These are phyloP conservation scores for Perkinsus marinus DNA, from an alignment of 169 alveolate species.

Conservation along the genomic window DNA sequence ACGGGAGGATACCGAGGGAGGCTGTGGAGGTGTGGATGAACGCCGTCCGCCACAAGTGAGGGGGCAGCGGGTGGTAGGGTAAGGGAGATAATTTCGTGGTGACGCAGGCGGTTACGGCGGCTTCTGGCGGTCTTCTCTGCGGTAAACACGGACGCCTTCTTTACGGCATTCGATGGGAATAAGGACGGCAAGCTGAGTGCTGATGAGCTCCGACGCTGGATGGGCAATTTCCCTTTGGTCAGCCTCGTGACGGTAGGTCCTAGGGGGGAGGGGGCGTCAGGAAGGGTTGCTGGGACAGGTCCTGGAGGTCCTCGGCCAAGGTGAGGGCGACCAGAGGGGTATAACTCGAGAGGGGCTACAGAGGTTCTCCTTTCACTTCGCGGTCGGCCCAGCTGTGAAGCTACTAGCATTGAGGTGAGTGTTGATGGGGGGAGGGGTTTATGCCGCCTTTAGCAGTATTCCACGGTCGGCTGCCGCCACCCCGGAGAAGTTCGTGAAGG, in stretches of 20 bases:
- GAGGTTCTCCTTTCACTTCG: not conserved
- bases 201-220: not conserved
- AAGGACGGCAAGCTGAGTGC: not conserved
- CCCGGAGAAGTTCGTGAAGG: not conserved
- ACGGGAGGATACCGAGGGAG: not conserved
- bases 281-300: not conserved
- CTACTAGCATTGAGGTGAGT: not conserved
- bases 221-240: not conserved
- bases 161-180: not conserved
- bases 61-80: not conserved
- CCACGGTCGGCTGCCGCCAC: not conserved
- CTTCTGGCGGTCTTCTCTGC: not conserved
- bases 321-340: not conserved
- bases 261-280: not conserved
- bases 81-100: not conserved
- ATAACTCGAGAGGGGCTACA: not conserved
- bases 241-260: not conserved
- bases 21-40: not conserved
- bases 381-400: not conserved
- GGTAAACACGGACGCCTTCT: not conserved
- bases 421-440: no score
- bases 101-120: not conserved
- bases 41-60: not conserved
- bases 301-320: not conserved
- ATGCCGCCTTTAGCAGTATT: not conserved